Percentiles rank a stretch among this genome's conserved stretches.
These are phyloP conservation scores for Linum trigynum DNA, from an alignment of 345 rosid species.

Conservation along the genomic window DNA sequence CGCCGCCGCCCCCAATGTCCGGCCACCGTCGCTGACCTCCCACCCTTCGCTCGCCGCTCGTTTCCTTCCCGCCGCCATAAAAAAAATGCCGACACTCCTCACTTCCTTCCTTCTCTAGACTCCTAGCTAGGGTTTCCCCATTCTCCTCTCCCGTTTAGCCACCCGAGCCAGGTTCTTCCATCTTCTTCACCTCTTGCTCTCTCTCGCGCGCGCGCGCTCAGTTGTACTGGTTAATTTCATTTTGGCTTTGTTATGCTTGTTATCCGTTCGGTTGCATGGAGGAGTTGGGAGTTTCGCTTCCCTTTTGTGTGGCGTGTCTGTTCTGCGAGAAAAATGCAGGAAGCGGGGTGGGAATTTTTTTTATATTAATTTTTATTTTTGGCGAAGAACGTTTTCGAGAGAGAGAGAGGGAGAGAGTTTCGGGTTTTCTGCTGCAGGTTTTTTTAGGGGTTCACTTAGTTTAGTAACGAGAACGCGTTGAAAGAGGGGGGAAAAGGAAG, in stretches of 20 bases:
- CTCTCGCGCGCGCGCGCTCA: not conserved
- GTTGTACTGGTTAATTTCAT: no score
- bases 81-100: not conserved
- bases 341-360: no score
- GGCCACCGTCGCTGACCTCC: not conserved
- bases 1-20: no score
- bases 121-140: not conserved
- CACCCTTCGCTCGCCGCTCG: not conserved
- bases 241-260: no score
- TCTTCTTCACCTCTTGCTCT: not conserved
- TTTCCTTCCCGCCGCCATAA: not conserved
- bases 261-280: no score
- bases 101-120: not conserved
- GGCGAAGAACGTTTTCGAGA: not conserved
- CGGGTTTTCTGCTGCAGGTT: not conserved
- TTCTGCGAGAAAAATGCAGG: no score
- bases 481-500: no score
- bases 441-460: not conserved
- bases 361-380: no score
- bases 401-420: not conserved
- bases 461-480: not conserved
- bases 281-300: no score
- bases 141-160: not conserved
- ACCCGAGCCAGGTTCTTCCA: not conserved
- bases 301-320: no score